Evolutionary conservation across 1,139 yeast genomes (phyloP).

Genomic region (Suhomyces panamericanus): DNA sequence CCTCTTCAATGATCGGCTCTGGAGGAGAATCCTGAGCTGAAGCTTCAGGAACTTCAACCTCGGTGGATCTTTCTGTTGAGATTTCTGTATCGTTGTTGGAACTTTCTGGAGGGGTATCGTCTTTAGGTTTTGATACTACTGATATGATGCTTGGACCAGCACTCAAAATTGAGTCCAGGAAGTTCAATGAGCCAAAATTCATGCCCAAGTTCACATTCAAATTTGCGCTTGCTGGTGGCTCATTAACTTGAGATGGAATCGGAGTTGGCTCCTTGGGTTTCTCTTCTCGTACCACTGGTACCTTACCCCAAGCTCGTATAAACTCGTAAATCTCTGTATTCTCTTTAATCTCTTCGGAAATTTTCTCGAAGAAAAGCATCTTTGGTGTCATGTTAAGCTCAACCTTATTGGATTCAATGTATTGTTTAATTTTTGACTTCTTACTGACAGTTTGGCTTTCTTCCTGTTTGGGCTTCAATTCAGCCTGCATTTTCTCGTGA

Average conservation of each 20-base stretch:
- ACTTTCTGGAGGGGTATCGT: not conserved
- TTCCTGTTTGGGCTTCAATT: not conserved
- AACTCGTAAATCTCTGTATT: conserved; percentile 15
- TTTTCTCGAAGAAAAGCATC: conserved; percentile 17
- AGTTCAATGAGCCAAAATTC: conserved; percentile 8
- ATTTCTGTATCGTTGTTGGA: not conserved
- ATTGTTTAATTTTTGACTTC: conserved; percentile 6
- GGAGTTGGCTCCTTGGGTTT: not conserved
- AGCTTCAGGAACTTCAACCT: not conserved
- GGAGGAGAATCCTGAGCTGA: not conserved
- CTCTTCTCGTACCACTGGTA: conserved; percentile 7
- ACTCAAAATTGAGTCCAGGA: conserved; percentile 8
- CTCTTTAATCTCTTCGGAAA: conserved; percentile 15
- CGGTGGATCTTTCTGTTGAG: not conserved
- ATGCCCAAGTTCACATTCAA: conserved; percentile 5
- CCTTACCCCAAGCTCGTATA: conserved; percentile 25
- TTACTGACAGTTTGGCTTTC: not conserved
- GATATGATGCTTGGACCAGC: not conserved
- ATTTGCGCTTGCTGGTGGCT: not conserved
- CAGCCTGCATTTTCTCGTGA: conserved; percentile 9
- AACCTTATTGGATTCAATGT: conserved; percentile 15
- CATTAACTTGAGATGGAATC: not conserved
- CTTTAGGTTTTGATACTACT: not conserved
- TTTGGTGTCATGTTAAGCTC: conserved; percentile 20
- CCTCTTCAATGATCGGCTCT: not conserved